Evolutionary conservation across 805 yeast species (phyloP).

Genomic region (Cyberlindnera xylosilytica): DNA sequence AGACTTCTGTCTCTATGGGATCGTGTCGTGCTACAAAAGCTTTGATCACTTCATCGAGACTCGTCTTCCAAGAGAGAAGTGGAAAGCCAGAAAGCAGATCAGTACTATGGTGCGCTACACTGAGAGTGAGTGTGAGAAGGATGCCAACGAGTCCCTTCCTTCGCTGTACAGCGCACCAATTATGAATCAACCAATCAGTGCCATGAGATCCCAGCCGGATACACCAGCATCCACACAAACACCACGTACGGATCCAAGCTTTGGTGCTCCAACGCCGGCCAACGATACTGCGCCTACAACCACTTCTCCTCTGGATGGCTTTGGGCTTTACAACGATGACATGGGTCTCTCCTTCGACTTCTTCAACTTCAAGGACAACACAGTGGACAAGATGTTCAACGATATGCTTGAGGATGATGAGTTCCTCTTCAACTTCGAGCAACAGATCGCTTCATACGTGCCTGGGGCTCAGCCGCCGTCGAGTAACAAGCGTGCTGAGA

Average conservation of each 20-base stretch:
- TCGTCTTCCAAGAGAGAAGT: slow-evolving; percentile 1
- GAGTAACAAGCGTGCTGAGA: background rate
- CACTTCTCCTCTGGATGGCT: background rate
- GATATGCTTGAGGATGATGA: slow-evolving; percentile 9
- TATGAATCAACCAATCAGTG: background rate
- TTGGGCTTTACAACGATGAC: background rate
- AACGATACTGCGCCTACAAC: background rate
- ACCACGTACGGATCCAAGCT: background rate
- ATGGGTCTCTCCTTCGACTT: slow-evolving; percentile 7
- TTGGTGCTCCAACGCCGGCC: background rate
- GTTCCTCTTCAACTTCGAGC: slow-evolving; percentile 7
- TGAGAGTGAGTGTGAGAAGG: background rate
- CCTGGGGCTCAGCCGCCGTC: background rate
- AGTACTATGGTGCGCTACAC: slow-evolving; percentile 3
- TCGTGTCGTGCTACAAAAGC: slow-evolving; percentile 13
- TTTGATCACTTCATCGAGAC: slow-evolving; percentile 10
- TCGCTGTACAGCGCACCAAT: background rate
- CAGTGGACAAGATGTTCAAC: slow-evolving; percentile 13
- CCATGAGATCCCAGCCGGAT: background rate
- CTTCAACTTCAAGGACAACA: slow-evolving; percentile 14
- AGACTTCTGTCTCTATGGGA: slow-evolving; percentile 7
- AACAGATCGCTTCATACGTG: slow-evolving; percentile 1
- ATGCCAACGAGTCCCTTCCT: background rate
- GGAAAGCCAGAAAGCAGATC: slow-evolving; percentile 3
- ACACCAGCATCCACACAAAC: background rate